These are phyloP conservation scores for Hyparrhenia diplandra DNA, from an alignment of 176 grass and related monocot species.

Conservation along the genomic window DNA sequence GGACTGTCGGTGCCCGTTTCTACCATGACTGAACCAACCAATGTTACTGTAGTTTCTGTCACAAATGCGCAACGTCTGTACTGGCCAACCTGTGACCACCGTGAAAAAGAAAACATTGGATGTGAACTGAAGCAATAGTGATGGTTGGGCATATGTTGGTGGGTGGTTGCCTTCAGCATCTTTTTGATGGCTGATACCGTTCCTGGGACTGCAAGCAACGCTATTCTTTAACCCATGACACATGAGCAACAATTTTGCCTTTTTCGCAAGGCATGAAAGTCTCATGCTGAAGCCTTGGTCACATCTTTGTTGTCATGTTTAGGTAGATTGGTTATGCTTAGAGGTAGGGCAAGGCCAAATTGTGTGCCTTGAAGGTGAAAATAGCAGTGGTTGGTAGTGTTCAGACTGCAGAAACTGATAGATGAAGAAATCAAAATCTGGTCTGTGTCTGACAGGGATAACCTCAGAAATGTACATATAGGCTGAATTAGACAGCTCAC, in stretches of 20 bases:
- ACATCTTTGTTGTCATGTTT: conserved; percentile 7
- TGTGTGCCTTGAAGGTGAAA: not conserved
- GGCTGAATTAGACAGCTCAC: not conserved
- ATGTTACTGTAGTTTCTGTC: not conserved
- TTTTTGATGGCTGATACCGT: conserved; percentile 24
- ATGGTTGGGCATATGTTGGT: conserved; percentile 9
- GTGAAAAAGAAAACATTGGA: conserved; percentile 13
- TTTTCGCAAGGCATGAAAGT: not conserved
- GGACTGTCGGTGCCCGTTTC: conserved; percentile 40
- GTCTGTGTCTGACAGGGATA: not conserved
- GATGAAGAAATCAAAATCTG: not conserved
- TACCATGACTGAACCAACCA: not conserved
- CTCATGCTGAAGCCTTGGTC: conserved; percentile 22
- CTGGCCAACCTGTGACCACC: not conserved
- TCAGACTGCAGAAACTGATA: not conserved
- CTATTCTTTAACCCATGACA: conserved; percentile 13
- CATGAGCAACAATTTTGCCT: conserved; percentile 15
- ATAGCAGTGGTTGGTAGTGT: not conserved
- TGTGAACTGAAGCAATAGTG: not conserved
- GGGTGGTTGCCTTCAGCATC: conserved; percentile 23
- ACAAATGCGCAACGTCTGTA: not conserved
- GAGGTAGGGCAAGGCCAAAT: not conserved
- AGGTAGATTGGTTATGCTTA: not conserved
- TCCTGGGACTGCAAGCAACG: conserved; percentile 40
- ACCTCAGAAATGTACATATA: too few species aligned